phyloP scores from a whole-genome alignment of 2,329 filamentous ascomycete species.

The Aspergillus nomiae region DNA sequence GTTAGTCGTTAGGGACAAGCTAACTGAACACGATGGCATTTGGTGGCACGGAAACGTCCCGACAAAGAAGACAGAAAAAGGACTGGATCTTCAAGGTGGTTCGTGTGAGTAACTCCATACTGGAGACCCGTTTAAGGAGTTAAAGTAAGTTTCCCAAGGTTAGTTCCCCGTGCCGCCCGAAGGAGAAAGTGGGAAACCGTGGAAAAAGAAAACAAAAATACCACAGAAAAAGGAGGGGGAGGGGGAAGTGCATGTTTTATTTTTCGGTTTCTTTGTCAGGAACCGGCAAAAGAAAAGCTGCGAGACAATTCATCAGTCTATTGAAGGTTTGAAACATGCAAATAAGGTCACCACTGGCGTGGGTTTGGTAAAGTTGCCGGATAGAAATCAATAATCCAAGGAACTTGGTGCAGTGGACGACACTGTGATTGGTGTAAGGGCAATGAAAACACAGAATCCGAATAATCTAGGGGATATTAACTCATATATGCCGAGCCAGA shows the following conservation, averaged over 20 bases:
- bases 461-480: background rate
- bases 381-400: background rate
- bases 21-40: constrained; percentile 1
- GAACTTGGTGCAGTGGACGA: background rate
- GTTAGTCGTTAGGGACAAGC: constrained; percentile 2
- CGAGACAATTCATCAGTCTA: background rate
- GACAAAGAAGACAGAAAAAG: constrained; percentile 9
- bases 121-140: constrained; percentile 3
- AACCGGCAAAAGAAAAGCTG: background rate
- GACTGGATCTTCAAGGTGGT: constrained; percentile 11
- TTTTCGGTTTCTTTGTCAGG: background rate
- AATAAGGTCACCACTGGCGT: constrained; percentile 2
- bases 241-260: background rate
- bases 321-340: constrained; percentile 1
- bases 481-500: constrained; percentile 1
- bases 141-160: background rate
- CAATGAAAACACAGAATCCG: background rate
- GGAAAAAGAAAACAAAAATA: background rate
- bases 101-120: constrained; percentile 7
- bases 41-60: constrained; percentile 14
- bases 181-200: background rate
- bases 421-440: background rate
- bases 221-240: constrained; percentile 1
- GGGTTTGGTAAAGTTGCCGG: background rate
- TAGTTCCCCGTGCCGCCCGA: constrained; percentile 10